A percentile compares a stretch with the other conserved stretches of the same genome.
Evolutionary conservation across 257 asterid species (phyloP).

Genomic region (Agastache rugosa): DNA sequence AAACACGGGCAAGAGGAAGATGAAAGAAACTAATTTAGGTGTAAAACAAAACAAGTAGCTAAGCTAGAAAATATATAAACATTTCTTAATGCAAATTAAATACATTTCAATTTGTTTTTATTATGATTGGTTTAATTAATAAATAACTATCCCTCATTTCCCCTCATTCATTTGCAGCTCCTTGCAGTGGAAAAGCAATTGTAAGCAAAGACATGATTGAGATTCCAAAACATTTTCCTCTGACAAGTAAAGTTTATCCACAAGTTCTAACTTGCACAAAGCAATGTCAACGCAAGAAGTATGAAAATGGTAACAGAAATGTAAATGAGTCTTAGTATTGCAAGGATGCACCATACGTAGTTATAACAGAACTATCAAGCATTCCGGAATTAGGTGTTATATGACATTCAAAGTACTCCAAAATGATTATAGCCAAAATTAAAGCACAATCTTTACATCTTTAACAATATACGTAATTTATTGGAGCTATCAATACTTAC

Average conservation of each 20-base stretch:
- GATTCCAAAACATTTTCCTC: neutral
- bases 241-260: neutral
- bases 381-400: constrained; percentile 33
- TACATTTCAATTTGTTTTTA: neutral
- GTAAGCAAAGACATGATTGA: neutral
- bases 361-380: constrained; percentile 30
- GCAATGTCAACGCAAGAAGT: neutral
- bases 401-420: neutral
- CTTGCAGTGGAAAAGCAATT: neutral
- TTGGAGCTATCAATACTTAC: constrained; percentile 49
- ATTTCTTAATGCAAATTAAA: neutral
- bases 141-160: neutral
- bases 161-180: constrained; percentile 9
- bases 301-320: neutral
- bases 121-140: neutral
- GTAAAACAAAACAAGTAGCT: neutral
- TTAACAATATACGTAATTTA: neutral
- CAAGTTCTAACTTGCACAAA: neutral
- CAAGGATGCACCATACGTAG: neutral
- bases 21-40: constrained; percentile 1
- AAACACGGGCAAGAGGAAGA: neutral
- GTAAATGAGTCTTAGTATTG: neutral
- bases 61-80: neutral
- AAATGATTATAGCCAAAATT: constrained; percentile 36
- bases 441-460: constrained; percentile 50